Evolutionary conservation across 179 eudicot genomes (phyloP), one percentile per base, ranked within the genome.

Genomic region (Silene noctiflora): DNA sequence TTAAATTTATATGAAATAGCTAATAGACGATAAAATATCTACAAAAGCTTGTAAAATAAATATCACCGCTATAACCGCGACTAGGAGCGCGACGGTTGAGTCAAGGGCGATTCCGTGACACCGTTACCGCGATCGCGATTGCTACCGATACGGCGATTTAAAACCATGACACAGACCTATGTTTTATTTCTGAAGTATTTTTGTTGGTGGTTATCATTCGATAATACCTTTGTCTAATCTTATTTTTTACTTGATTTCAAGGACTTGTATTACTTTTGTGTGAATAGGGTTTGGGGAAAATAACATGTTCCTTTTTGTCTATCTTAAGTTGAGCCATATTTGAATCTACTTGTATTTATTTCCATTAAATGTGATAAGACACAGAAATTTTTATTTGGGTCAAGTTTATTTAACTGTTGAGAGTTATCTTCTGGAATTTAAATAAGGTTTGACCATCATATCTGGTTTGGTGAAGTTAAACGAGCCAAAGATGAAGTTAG

Each of bases 231-330:
- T 12, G 33, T 12, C 35, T 62, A 20, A n/a, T 62, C 17, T 22
- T 22, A 22, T 24, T 63, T 35, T 35, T 33, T 33, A 35, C 25
- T 39, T 67, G 24, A 67, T 35, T 39, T 39, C 19, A n/a, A 31
- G 55, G 16, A 20, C 20, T 16, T 29, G 8, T 20, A n/a, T 39
- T 17, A 2, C 55, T 42, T 20, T 6, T 67, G 14, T 44, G 55
- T 7, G 29, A 42, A 8, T 20, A 11, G 72, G 72, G 27, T 44
- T 19, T 68, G 72, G 48, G 27, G 11, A 20, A 68, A 39, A 17
- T 11, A 6, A 68, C 72, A n/a, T 12, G 29, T 68, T 68, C 27
- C 72, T 68, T 68, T 24, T 44, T 53, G 48, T 69, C 13, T 13
- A 8, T 42, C 33, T 39, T 19, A 4, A 7, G 4, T 17, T 42